Base-by-base conservation (phyloP, 2,329 filamentous ascomycete genomes). In the Fusarium chaquense region DNA sequence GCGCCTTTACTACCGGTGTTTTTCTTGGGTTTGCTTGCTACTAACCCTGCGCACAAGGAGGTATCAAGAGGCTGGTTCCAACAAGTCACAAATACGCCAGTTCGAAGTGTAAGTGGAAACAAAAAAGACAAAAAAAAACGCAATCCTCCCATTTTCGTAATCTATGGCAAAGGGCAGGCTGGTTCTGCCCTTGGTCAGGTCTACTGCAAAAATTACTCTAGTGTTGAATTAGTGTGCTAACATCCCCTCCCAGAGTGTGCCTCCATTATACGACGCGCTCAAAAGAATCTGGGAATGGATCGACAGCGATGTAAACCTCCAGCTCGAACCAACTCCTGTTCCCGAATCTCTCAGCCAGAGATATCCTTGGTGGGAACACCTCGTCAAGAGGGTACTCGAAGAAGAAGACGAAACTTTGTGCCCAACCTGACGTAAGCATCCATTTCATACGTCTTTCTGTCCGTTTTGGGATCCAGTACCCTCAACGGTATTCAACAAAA, bases 1-100 rank as follows among this genome's bases (percentile, higher is more conserved):
- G 80, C 81, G 9, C 81, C 81, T 7, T 72, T 82, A 2, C 76
- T 82, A 12, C 81, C 81, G 0, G 80, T 82, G 1, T 82, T 82
- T 45, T 73, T 82, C n/a, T 59, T 82, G 3, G 81, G 81, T 2
- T 58, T 82, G 32, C 64, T 82, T 7, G 77, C 79, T 11, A 79
- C 77, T 9, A 41, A 58, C 3, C 43, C 70, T 10, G 55, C 70
- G 6, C 79, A 81, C 49, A 73, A 58, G 41, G 28, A 57, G 3
- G 74, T 78, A 6, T 79, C 80, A 15, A 53, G 59, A 22, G 51
- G 47, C 3, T 82, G 81, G 81, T 81, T 82, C 36, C 72, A 78
- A 3, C 66, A 75, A 20, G 81, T 82, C 5, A 75, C 80, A 8
- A 55, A 56, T 45, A 80, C 77, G 1, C 78, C 80, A 24, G 80